phyloP scores from a whole-genome alignment of 2,329 filamentous ascomycete genomes.

The Neonectria punicea region DNA sequence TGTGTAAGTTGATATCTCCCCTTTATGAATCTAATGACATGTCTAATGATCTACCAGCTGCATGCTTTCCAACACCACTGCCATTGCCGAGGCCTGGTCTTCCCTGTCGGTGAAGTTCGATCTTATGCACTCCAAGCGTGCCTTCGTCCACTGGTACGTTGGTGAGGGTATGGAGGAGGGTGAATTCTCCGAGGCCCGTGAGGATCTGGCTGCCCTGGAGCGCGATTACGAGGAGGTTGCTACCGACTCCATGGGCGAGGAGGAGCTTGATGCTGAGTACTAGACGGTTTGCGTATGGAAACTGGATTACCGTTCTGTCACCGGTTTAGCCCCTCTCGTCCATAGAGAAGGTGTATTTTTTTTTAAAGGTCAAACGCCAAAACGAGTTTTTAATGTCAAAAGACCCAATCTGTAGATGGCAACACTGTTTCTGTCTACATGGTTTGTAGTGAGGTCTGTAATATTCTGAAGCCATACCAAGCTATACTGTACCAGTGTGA shows the following conservation, averaged over 20 bases:
- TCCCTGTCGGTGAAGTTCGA: conserved; percentile 98
- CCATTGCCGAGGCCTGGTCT: conserved; percentile 98
- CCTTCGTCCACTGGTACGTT: conserved; percentile 99
- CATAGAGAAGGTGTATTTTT: conserved; percentile 52
- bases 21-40: background rate
- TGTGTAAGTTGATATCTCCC: conserved; percentile 73
- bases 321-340: conserved; percentile 44
- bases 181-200: conserved; percentile 98
- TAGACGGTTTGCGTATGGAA: conserved; percentile 58
- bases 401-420: conserved; percentile 47
- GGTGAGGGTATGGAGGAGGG: conserved; percentile 99
- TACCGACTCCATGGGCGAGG: conserved; percentile 89
- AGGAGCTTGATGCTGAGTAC: conserved; percentile 92
- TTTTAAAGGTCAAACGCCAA: conserved; percentile 49
- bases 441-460: background rate
- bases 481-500: background rate
- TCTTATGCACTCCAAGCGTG: conserved; percentile 99
- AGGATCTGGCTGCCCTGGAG: conserved; percentile 97
- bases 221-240: conserved; percentile 99
- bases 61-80: conserved; percentile 99
- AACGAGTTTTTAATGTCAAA: conserved; percentile 52
- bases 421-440: conserved; percentile 7
- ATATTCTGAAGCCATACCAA: background rate
- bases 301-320: conserved; percentile 39
- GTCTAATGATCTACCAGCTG: conserved; percentile 64